Evolutionary conservation across 2,329 filamentous ascomycete species (phyloP).

Genomic region (Aureobasidium leucospermi): DNA sequence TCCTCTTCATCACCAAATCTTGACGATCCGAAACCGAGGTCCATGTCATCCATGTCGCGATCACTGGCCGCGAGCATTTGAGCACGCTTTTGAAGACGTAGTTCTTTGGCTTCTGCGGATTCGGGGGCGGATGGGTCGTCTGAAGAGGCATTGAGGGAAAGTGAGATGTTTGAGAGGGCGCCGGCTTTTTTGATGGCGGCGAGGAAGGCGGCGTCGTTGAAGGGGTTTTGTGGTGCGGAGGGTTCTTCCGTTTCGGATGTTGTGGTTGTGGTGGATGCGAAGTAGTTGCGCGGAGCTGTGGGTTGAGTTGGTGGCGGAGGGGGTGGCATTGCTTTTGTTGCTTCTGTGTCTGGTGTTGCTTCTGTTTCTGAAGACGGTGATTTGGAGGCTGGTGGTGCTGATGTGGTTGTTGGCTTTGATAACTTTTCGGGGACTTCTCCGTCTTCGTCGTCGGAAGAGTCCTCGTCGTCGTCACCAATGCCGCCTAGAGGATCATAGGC

Average conservation of each 20-base stretch:
- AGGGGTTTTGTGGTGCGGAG: conserved; percentile 19
- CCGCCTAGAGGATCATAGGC: conserved; percentile 55
- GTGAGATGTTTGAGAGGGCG: conserved; percentile 30
- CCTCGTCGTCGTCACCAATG: conserved; percentile 41
- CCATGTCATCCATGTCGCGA: conserved; percentile 82
- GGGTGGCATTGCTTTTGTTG: conserved; percentile 8
- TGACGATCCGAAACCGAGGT: conserved; percentile 87
- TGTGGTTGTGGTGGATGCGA: conserved; percentile 25
- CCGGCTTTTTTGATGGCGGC: conserved; percentile 77
- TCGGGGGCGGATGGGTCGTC: conserved; percentile 36
- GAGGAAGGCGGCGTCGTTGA: conserved; percentile 69
- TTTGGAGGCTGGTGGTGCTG: not conserved
- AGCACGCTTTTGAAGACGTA: conserved; percentile 53
- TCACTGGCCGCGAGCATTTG: conserved; percentile 66
- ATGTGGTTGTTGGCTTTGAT: not conserved
- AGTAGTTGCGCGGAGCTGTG: conserved; percentile 29
- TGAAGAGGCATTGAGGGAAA: conserved; percentile 32
- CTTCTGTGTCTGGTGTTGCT: not conserved
- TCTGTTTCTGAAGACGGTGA: too few species aligned
- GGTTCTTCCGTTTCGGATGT: conserved; percentile 14
- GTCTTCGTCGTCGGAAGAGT: conserved; percentile 20
- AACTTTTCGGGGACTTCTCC: not conserved
- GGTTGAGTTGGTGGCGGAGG: conserved; percentile 7
- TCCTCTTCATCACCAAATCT: conserved; percentile 85
- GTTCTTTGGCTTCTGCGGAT: conserved; percentile 48